Evolutionary conservation across 1,284 basidiomycete genomes (phyloP).

Genomic region (Moesziomyces antarcticus): DNA sequence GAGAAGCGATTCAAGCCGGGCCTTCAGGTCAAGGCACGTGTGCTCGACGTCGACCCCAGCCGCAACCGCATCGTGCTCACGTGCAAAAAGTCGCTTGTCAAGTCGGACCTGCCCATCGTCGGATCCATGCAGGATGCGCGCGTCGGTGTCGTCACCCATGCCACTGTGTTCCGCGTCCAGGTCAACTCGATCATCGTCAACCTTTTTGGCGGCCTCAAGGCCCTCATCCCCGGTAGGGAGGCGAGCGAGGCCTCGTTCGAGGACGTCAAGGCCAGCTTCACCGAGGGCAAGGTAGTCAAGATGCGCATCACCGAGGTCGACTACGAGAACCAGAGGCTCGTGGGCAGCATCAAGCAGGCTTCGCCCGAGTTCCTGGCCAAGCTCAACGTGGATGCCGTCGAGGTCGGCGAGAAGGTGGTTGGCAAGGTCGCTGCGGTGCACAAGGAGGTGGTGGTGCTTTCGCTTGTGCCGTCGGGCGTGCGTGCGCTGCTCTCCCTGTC

Average conservation of each 20-base stretch:
- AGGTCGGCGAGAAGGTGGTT: slow-evolving; percentile 61
- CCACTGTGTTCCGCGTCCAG: slow-evolving; percentile 74
- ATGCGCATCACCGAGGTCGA: slow-evolving; percentile 85
- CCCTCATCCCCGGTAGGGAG: slow-evolving; percentile 74
- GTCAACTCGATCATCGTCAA: slow-evolving; percentile 61
- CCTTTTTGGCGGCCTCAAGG: slow-evolving; percentile 84
- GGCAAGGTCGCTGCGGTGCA: slow-evolving; percentile 61
- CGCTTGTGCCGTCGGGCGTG: slow-evolving; percentile 72
- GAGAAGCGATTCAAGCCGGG: slow-evolving; percentile 87
- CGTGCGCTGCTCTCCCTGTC: slow-evolving; percentile 86
- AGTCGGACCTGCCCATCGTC: slow-evolving; percentile 73
- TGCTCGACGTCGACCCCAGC: slow-evolving; percentile 85
- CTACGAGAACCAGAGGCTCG: slow-evolving; percentile 75
- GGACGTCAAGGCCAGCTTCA: slow-evolving; percentile 74
- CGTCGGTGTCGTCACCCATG: slow-evolving; percentile 81
- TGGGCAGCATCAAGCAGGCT: slow-evolving; percentile 89
- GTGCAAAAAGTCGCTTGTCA: slow-evolving; percentile 89
- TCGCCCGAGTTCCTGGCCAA: slow-evolving; percentile 55
- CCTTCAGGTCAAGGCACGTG: slow-evolving; percentile 83
- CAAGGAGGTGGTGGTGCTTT: slow-evolving; percentile 62
- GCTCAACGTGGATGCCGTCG: slow-evolving; percentile 62
- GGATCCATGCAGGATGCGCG: slow-evolving; percentile 77
- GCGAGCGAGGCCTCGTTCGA: slow-evolving; percentile 48
- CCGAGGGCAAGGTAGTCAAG: slow-evolving; percentile 80
- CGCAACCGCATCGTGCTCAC: slow-evolving; percentile 87